These are phyloP conservation scores for Coleophoma eucalyptorum DNA, from an alignment of 2,329 filamentous ascomycete genomes.

Conservation along the genomic window DNA sequence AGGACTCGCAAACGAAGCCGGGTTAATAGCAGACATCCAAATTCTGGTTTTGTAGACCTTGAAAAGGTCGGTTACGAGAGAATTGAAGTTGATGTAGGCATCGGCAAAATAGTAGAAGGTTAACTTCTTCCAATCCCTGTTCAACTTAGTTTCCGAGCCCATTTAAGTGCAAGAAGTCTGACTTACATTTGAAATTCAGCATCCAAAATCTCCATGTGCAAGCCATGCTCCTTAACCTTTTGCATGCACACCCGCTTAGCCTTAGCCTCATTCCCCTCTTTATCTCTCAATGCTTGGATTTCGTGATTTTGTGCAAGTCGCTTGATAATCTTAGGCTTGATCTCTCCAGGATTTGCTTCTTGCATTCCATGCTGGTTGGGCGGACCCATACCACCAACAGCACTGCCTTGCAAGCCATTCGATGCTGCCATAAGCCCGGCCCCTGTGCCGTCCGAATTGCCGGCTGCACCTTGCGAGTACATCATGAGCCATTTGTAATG, in stretches of 20 bases:
- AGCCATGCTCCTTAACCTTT: slow-evolving; percentile 88
- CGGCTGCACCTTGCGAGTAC: slow-evolving; percentile 80
- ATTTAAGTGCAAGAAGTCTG: slow-evolving; percentile 11
- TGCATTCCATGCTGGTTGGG: slow-evolving; percentile 70
- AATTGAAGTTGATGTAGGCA: slow-evolving; percentile 98
- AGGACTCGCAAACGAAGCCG: slow-evolving; percentile 85
- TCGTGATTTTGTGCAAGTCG: slow-evolving; percentile 89
- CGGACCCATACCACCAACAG: slow-evolving; percentile 75
- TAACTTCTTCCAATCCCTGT: slow-evolving; percentile 95
- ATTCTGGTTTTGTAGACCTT: slow-evolving; percentile 99
- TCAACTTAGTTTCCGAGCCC: slow-evolving; percentile 12
- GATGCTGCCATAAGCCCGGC: slow-evolving; percentile 61
- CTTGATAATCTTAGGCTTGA: slow-evolving; percentile 96
- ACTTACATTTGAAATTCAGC: slow-evolving; percentile 97
- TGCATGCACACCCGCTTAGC: slow-evolving; percentile 95
- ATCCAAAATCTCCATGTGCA: slow-evolving; percentile 98
- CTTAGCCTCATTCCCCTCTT: slow-evolving; percentile 96
- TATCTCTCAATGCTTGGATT: slow-evolving; percentile 83
- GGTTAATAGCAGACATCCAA: slow-evolving; percentile 99
- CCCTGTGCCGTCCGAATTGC: slow-evolving; percentile 55
- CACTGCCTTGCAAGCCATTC: slow-evolving; percentile 62
- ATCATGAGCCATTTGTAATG: slow-evolving; percentile 99
- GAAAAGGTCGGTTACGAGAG: slow-evolving; percentile 93
- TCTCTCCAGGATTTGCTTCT: slow-evolving; percentile 67
- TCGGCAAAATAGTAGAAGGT: slow-evolving; percentile 99